Evolutionary conservation across 371 early-diverging fungal genomes (phyloP), one percentile per base, ranked within the genome.

Genomic region (Mucor irregularis): DNA sequence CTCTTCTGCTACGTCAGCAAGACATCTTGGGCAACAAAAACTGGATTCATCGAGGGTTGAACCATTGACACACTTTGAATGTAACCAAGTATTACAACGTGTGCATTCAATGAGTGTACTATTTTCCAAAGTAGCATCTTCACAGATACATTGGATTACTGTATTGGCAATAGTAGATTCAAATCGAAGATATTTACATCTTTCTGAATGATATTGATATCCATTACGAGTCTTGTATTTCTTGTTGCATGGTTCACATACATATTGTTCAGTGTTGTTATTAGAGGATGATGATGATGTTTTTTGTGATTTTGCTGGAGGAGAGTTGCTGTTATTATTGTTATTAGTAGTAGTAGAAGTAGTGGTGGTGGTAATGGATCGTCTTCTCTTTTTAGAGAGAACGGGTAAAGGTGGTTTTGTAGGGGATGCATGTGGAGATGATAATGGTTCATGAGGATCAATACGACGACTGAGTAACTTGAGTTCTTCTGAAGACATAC

Each of bases 51-150:
- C 72, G 4, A 73, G 48, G 7, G 53, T 63, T 4, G 65, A 62
- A 25, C 73, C 71, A 16, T 76, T 74, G 38, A 76, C 46, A 49
- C 84, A 84, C 11, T 71, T 71, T 8, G 70, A 39, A 66, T 84
- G 84, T n/a, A 82, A 72, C 81, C 80, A 81, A n/a, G 58, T 65
- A 45, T 75, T 51, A 49, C 84, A 84, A 13, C 67, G 44, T 33
- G 72, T 71, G 35, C 84, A 84, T 57, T 81, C 77, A n/a, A 84
- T 68, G 72, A 84, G 67, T 4, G 64, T 62, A 2, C 69, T 24
- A 42, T 42, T 14, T 10, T 7, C 24, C 21, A 1, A n/a, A n/a
- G 54, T 61, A 7, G 69, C 71, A 10, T 73, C 68, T 19, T 65
- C 65, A 43, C 81, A 81, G 17, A 81, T 53, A 45, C 81, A 81